Evolutionary conservation across 345 rosid genomes (phyloP).

Genomic region (Angophora floribunda): DNA sequence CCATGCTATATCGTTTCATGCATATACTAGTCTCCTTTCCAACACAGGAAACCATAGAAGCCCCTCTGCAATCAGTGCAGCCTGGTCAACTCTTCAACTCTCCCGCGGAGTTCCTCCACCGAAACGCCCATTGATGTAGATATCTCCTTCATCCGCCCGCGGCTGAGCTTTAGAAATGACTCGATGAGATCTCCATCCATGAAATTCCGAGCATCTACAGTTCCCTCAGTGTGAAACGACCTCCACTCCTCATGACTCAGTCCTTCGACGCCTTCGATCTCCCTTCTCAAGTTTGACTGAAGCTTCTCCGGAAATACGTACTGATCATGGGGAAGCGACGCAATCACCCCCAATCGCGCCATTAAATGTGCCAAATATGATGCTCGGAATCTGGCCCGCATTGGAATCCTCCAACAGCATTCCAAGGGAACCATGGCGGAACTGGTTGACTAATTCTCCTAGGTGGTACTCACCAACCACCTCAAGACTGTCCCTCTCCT

Average conservation of each 20-base stretch:
- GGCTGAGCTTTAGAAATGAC: conserved; percentile 65
- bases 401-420: conserved; percentile 89
- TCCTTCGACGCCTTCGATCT: conserved; percentile 84
- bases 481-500: conserved; percentile 70
- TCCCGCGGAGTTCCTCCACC: conserved; percentile 69
- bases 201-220: conserved; percentile 60
- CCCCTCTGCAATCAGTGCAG: conserved; percentile 32
- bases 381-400: conserved; percentile 70
- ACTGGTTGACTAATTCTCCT: conserved; percentile 79
- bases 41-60: background rate
- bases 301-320: conserved; percentile 69
- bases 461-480: conserved; percentile 82
- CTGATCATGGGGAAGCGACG: conserved; percentile 72
- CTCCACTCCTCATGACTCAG: conserved; percentile 89
- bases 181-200: conserved; percentile 77
- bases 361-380: conserved; percentile 59
- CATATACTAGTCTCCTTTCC: background rate
- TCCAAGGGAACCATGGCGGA: conserved; percentile 87
- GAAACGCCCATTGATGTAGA: conserved; percentile 51
- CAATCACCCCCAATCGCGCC: conserved; percentile 87
- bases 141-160: conserved; percentile 65
- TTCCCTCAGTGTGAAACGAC: conserved; percentile 74
- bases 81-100: conserved; percentile 80
- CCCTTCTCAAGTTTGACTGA: conserved; percentile 62
- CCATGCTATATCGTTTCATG: background rate